Percentiles rank a stretch among this genome's conserved stretches.
Evolutionary conservation across 306 rosid species (phyloP).

Genomic region (Astragalus glycyphyllos): DNA sequence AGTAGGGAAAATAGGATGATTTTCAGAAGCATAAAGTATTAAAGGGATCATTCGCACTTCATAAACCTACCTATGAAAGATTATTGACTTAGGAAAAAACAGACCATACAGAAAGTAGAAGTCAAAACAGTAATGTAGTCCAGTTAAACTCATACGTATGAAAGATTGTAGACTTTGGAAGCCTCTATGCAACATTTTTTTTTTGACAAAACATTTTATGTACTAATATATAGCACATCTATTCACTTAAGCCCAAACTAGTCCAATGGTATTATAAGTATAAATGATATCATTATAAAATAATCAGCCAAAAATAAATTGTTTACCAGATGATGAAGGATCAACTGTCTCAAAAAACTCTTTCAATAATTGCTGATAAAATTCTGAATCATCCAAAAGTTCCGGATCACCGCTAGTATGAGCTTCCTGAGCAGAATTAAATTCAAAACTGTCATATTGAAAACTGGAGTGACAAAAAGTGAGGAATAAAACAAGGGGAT

Average conservation of each 20-base stretch:
- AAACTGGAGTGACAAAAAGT: neutral
- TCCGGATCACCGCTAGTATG: slow-evolving; percentile 70
- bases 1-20: too few relatives aligned
- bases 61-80: neutral
- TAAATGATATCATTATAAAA: neutral
- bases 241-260: slow-evolving; percentile 4
- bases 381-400: slow-evolving; percentile 84
- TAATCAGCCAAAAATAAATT: slow-evolving; percentile 26
- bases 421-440: slow-evolving; percentile 57
- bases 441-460: slow-evolving; percentile 24
- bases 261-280: slow-evolving; percentile 18
- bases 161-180: neutral
- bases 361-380: slow-evolving; percentile 86
- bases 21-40: neutral
- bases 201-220: neutral
- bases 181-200: neutral
- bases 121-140: neutral
- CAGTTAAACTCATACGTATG: neutral
- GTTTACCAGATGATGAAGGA: slow-evolving; percentile 76
- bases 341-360: slow-evolving; percentile 87
- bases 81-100: too few relatives aligned
- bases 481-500: neutral
- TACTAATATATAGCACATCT: neutral
- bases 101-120: too few relatives aligned
- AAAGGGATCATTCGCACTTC: neutral